Conservation (phyloP, 192 early-diverging fungal species). For the Coemansia sp. region DNA sequence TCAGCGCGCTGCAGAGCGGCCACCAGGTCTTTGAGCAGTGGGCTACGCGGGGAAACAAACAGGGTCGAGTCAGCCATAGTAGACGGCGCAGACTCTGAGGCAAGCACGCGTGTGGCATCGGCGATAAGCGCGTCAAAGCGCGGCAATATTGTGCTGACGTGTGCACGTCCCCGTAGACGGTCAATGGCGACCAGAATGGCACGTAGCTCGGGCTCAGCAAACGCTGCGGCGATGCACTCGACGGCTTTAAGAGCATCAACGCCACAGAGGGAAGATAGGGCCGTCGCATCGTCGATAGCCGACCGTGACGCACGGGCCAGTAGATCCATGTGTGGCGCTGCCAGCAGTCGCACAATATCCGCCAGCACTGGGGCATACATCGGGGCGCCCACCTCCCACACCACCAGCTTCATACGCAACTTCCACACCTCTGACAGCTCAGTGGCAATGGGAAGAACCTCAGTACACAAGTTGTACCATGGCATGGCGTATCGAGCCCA, state of each 20-base stretch:
- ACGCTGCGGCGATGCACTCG: constrained; percentile 38
- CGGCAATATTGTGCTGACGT: neutral
- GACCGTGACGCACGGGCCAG: constrained; percentile 17
- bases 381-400: constrained; percentile 31
- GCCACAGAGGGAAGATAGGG: constrained; percentile 18
- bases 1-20: constrained; percentile 32
- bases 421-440: constrained; percentile 27
- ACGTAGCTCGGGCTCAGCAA: constrained; percentile 31
- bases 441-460: neutral
- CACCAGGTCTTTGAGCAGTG: constrained; percentile 18
- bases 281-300: constrained; percentile 29
- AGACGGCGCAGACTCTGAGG: neutral
- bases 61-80: constrained; percentile 1
- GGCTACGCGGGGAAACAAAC: constrained; percentile 16
- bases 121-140: neutral
- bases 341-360: constrained; percentile 24
- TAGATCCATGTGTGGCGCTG: constrained; percentile 29
- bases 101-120: neutral
- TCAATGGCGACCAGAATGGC: constrained; percentile 39
- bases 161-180: neutral
- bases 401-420: constrained; percentile 41
- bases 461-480: constrained; percentile 27
- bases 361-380: constrained; percentile 40
- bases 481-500: constrained; percentile 53
- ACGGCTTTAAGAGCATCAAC: constrained; percentile 38